Evolutionary conservation across 2,329 filamentous ascomycete species (phyloP).

Genomic region (Davidsoniella eucalypti): DNA sequence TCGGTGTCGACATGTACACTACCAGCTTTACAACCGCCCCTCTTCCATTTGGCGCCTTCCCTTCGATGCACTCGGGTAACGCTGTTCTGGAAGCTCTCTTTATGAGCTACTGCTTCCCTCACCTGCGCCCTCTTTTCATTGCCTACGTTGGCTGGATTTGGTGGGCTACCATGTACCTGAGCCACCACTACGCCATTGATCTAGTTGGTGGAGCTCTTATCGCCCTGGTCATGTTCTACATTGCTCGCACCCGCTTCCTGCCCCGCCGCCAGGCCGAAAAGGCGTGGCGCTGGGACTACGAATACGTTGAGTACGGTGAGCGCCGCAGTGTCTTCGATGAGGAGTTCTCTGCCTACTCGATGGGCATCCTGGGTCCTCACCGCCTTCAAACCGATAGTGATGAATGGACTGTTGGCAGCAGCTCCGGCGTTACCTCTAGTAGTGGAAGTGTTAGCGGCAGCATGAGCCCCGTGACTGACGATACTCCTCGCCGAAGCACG

Average conservation of each 20-base stretch:
- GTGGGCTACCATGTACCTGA: constrained; percentile 98
- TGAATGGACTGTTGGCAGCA: constrained; percentile 80
- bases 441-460: constrained; percentile 30
- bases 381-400: constrained; percentile 47
- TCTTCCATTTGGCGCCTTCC: constrained; percentile 87
- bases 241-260: constrained; percentile 63
- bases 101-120: constrained; percentile 83
- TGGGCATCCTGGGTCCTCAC: constrained; percentile 28
- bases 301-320: constrained; percentile 68
- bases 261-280: constrained; percentile 74
- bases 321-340: constrained; percentile 23
- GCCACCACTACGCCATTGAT: constrained; percentile 92
- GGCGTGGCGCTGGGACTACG: constrained; percentile 84
- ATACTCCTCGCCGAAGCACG: constrained; percentile 17
- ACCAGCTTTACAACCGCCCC: constrained; percentile 81
- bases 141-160: constrained; percentile 84
- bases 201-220: constrained; percentile 71
- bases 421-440: constrained; percentile 37
- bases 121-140: constrained; percentile 62
- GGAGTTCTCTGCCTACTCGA: constrained; percentile 29
- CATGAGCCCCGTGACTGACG: constrained; percentile 33
- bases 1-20: constrained; percentile 84
- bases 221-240: constrained; percentile 65
- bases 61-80: constrained; percentile 78
- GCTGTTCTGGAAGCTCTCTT: constrained; percentile 82